Percentiles rank a stretch among this genome's conserved stretches.
phyloP scores from a whole-genome alignment of 805 yeast species.

The Cyberlindnera subsufficiens region DNA sequence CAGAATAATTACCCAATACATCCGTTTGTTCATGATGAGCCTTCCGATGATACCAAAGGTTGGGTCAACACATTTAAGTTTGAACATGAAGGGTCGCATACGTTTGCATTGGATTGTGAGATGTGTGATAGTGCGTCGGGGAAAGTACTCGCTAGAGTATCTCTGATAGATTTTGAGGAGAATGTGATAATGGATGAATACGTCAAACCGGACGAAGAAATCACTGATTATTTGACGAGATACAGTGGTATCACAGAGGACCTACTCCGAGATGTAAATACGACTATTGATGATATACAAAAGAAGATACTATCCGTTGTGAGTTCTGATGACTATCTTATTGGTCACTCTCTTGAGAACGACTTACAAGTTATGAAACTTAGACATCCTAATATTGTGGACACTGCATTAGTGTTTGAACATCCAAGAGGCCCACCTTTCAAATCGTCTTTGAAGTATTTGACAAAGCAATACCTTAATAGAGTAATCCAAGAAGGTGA shows the following conservation, averaged over 20 bases:
- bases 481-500: conserved; percentile 63
- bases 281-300: conserved; percentile 66
- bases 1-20: conserved; percentile 60
- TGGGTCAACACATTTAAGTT: conserved; percentile 53
- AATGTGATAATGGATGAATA: conserved; percentile 61
- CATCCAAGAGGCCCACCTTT: conserved; percentile 81
- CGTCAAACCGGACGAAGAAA: conserved; percentile 72
- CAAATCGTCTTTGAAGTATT: conserved; percentile 70
- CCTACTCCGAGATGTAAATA: conserved; percentile 52
- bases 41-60: conserved; percentile 18
- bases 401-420: conserved; percentile 71
- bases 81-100: conserved; percentile 53
- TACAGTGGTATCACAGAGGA: conserved; percentile 87
- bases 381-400: conserved; percentile 70
- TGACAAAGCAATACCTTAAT: conserved; percentile 52
- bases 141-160: conserved; percentile 68
- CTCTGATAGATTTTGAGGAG: conserved; percentile 60
- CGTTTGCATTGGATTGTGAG: conserved; percentile 89
- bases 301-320: conserved; percentile 41
- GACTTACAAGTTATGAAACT: conserved; percentile 70
- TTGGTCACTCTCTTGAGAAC: conserved; percentile 88
- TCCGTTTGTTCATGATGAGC: conserved; percentile 22
- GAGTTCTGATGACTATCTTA: conserved; percentile 52
- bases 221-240: conserved; percentile 73
- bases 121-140: conserved; percentile 70